Evolutionary conservation across 352 stramenopile species (phyloP), one percentile per base, ranked within the genome.

Genomic region (Elongisporangium prolatum): DNA sequence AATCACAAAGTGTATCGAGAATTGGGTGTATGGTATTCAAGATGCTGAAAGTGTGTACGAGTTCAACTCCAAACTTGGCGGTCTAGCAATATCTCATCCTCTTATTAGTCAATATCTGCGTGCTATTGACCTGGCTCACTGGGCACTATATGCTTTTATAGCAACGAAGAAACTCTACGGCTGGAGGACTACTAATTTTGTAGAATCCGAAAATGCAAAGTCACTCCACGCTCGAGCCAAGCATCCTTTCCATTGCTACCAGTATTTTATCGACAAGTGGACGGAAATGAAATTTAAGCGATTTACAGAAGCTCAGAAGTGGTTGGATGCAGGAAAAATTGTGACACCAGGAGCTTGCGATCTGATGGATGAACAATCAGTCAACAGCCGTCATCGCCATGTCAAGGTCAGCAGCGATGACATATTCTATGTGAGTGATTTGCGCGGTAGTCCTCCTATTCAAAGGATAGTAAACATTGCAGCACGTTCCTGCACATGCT

Each of bases 121-220:
- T 16, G 4, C 13, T 4, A 63, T 69, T 21, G 49, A 52, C 20
- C 55, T 56, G n/a, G n/a, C n/a, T n/a, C n/a, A n/a, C n/a, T n/a
- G n/a, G n/a, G n/a, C n/a, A n/a, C n/a, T n/a, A n/a, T n/a, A n/a
- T n/a, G n/a, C n/a, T n/a, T n/a, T n/a, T n/a, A n/a, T n/a, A n/a
- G n/a, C n/a, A n/a, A n/a, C n/a, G 48, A 54, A 2, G 25, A 37
- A 20, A n/a, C 52, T 70, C 11, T 64, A 66, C 28, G 64, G 55
- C 7, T 70, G 59, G 64, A 18, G 56, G 3, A 64, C 64, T 5
- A 63, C 57, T 10, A 69, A 69, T 22, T 69, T 69, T 28, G 57
- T 59, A 4, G 64, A 64, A 20, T 59, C 47, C 4, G 22, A 63
- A 47, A 64, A 66, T 34, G 48, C 7, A 28, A 48, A 21, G 24